These are phyloP conservation scores for Quercus suber DNA, from an alignment of 306 rosid genomes.

Conservation along the genomic window DNA sequence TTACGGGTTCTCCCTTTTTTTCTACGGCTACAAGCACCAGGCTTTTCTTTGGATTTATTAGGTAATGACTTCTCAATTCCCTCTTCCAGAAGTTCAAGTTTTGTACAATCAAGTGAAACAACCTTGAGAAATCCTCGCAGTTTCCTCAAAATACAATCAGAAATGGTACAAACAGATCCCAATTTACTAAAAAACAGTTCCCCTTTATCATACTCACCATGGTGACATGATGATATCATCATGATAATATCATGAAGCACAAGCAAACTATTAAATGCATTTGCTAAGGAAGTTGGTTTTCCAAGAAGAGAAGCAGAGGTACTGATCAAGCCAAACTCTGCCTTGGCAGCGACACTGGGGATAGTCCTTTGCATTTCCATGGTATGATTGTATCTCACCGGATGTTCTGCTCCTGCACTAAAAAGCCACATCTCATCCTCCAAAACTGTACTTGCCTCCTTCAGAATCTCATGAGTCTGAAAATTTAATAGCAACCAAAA, in stretches of 20 bases:
- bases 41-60: conserved; percentile 66
- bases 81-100: conserved; percentile 76
- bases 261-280: conserved; percentile 50
- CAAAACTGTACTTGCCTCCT: conserved; percentile 47
- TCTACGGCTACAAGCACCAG: conserved; percentile 54
- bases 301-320: conserved; percentile 53
- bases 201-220: conserved; percentile 52
- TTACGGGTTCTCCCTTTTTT: conserved; percentile 68
- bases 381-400: conserved; percentile 36
- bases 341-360: conserved; percentile 34
- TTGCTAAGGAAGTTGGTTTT: conserved; percentile 51
- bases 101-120: conserved; percentile 84
- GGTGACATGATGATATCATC: conserved; percentile 42
- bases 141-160: conserved; percentile 78
- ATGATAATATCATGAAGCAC: conserved; percentile 68
- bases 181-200: conserved; percentile 74
- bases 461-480: conserved; percentile 71
- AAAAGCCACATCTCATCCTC: conserved; percentile 71
- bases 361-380: conserved; percentile 37
- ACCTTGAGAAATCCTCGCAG: conserved; percentile 84
- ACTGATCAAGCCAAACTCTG: conserved; percentile 56
- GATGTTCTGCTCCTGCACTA: conserved; percentile 41
- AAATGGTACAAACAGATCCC: conserved; percentile 72
- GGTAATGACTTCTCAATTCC: conserved; percentile 46
- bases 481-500: conserved; percentile 37